Evolutionary conservation across 2,329 filamentous ascomycete species (phyloP), one percentile per base, ranked within the genome.

Genomic region (Arthroderma uncinatum): DNA sequence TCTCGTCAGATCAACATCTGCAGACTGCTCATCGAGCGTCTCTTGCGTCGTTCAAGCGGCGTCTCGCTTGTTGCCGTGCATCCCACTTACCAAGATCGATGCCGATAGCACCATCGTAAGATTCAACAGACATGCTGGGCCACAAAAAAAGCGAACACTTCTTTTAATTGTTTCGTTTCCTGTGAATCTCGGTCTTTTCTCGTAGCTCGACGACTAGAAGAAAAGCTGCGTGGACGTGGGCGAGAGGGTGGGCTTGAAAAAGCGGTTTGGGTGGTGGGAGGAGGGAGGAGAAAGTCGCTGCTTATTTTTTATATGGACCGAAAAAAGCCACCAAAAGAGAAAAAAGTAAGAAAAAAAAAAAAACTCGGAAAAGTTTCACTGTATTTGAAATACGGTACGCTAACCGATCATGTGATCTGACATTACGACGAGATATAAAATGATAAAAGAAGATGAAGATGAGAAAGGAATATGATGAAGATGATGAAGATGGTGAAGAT

Each of bases 31-130:
- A n/a, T n/a, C n/a, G n/a, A n/a, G n/a, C n/a, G n/a, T n/a, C n/a
- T n/a, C n/a, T n/a, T n/a, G n/a, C n/a, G n/a, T n/a, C n/a, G n/a
- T n/a, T n/a, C n/a, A n/a, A n/a, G n/a, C n/a, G n/a, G n/a, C n/a
- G n/a, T n/a, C 50, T 53, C 50, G 50, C 19, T 53, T 36, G 50
- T 19, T 12, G 50, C 36, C 16, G 23, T 21, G 14, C 37, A 42
- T 44, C 12, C 23, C 61, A 79, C 85, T 71, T 81, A 95, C 92
- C 93, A 80, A 98, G 84, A 86, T 98, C 93, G 81, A 98, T 98
- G 85, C 93, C 93, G 81, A 97, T 89, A 84, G 93, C 93, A 87
- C 93, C 93, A 76, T 98, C 93, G 78, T 97, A 98, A 71, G 94
- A 85, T 85, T 96, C 92, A 77, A 95, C 90, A 76, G 89, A 85